Base-by-base conservation (phyloP, 768 basidiomycete genomes). In the Lanmaoa pseudosensibilis region DNA sequence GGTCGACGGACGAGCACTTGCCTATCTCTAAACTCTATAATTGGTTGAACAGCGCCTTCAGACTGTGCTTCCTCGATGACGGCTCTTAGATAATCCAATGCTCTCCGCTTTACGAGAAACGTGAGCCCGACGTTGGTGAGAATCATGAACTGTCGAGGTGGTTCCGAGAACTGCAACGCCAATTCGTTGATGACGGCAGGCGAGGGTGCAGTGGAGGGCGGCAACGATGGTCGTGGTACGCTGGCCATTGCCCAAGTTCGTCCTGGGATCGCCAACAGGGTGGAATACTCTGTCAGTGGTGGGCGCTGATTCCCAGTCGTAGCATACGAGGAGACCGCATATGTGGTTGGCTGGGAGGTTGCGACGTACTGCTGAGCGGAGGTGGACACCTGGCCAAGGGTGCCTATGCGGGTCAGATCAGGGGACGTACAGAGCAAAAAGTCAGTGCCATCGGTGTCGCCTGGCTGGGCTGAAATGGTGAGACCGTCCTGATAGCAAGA, bases 41-140 rank as follows among this genome's bases (percentile, higher is more conserved):
- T 85, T n/a, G 90, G 82, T 65, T 90, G 88, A 13, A 85, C 78
- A 57, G 83, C 87, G 21, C 84, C 84, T 63, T 92, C 87, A 1
- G 84, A 82, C 50, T 94, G 88, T 44, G 88, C 81, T 62, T 88
- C 84, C 70, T 96, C 94, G 23, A 98, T 77, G 23, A 90, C 86
- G 4, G 85, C 88, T 69, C 82, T 83, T 51, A 98, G 73, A 58
- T 90, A 88, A 69, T 98, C 96, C 48, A 96, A 71, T 7, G 95
- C 86, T 41, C 94, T 82, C 54, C 91, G 81, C 73, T 94, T 92
- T 27, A 80, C 78, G 51, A 96, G 76, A 68, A 91, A 87, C 19
- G 87, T 89, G 57, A 97, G 70, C 5, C 94, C 94, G 18, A 86
- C 87, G 63, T 93, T 95, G 25, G 89, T 93, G 56, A 98, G 74